Evolutionary conservation across 202 grass and related monocot species (phyloP), one percentile per base, ranked within the genome.

Genomic region (Hordeum pubiflorum): DNA sequence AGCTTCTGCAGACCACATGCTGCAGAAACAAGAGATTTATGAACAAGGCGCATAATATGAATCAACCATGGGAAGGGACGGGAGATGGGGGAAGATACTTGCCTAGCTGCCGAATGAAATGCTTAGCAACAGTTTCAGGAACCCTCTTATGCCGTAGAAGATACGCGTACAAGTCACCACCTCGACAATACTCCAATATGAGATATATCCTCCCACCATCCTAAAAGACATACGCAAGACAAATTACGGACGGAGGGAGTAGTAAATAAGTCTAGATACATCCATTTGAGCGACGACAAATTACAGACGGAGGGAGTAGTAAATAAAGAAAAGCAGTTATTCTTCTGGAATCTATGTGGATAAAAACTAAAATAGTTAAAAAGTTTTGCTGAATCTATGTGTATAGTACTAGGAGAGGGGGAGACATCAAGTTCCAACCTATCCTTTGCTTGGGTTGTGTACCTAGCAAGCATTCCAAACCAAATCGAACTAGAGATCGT

Each of bases 51-150:
- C 13, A 72, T 3, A n/a, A 52, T 10, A 70, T 32, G 14, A 72
- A 72, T 72, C 43, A 26, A 11, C 15, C 22, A 72, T 72, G 69
- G 23, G 41, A 52, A 80, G 20, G 26, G 12, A 76, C 21, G 52
- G 10, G 32, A 24, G 34, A 17, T 33, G 34, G 9, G 18, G 22
- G 68, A 7, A 81, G 15, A 73, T 58, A 21, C 74, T 78, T 91
- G 69, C 94, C 94, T 90, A 99, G 82, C 66, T 99, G 92, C 74
- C 81, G 74, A 77, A 95, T 95, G 78, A 99, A 99, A 92, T 89
- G 74, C 44, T 91, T 93, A 37, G 96, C 96, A 81, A 86, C 93
- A 68, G 44, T 34, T 89, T 95, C 92, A 21, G 90, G 72, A 72
- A 99, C 85, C 81, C 92, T 85, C 62, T 78, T 82, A 62, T 83